Base-by-base conservation (phyloP, 164 flowering plant species). In the Liquidambar formosana region DNA sequence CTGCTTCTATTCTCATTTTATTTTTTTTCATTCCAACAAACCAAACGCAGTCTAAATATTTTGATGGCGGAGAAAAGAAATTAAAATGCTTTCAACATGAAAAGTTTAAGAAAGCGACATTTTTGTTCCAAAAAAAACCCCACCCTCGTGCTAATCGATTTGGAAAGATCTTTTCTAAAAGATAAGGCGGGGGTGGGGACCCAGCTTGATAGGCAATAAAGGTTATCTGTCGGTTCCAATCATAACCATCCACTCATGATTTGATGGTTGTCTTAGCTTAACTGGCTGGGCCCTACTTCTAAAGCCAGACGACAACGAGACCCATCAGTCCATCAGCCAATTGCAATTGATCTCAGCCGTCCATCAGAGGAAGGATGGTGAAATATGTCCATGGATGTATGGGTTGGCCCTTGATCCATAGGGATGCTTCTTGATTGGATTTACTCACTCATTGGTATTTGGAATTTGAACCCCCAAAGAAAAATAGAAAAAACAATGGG, bases 31-130 rank as follows among this genome's bases (percentile, higher is more conserved):
- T n/a, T n/a, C n/a, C n/a, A n/a, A n/a, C n/a, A n/a, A n/a, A n/a
- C n/a, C n/a, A n/a, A n/a, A n/a, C n/a, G n/a, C n/a, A n/a, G n/a
- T n/a, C n/a, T n/a, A n/a, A n/a, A n/a, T n/a, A n/a, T n/a, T n/a
- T n/a, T n/a, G n/a, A n/a, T n/a, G n/a, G n/a, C n/a, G n/a, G n/a
- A n/a, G n/a, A n/a, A n/a, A n/a, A n/a, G n/a, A n/a, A n/a, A n/a
- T n/a, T n/a, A n/a, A n/a, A n/a, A n/a, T n/a, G n/a, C n/a, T 57
- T 60, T 61, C 13, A 59, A 66, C 63, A 21, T n/a, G 51, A 78
- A 78, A 78, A 73, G 78, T 46, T 52, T 26, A 16, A 26, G 78
- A 76, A 73, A 73, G 75, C 74, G 82, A 79, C 76, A 56, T 51
- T 15, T 67, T 73, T 63, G 68, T 65, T 23, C 11, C n/a, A n/a